Percentiles rank a stretch among this genome's conserved stretches.
Evolutionary conservation across 2,329 filamentous ascomycete species (phyloP).

Genomic region (Cladophialophora bantiana): DNA sequence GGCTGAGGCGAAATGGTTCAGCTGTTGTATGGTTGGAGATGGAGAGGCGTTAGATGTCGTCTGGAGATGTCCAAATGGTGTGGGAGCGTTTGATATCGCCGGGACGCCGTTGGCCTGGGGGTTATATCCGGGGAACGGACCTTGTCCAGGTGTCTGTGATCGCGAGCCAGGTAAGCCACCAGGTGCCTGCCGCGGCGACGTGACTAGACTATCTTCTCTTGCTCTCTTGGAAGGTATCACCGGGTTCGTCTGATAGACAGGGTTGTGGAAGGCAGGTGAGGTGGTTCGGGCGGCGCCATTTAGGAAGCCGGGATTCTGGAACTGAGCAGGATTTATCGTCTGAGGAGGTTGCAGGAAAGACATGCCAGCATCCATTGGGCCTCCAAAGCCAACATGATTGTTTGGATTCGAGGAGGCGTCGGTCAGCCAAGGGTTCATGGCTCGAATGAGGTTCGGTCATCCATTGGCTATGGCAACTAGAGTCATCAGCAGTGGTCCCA

Average conservation of each 20-base stretch:
- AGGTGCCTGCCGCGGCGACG: conserved; percentile 78
- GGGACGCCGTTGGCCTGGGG: conserved; percentile 67
- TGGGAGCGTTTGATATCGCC: conserved; percentile 67
- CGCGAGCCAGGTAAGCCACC: conserved; percentile 80
- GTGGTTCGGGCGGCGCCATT: conserved; percentile 85
- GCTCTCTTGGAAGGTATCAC: conserved; percentile 90
- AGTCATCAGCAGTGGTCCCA: conserved; percentile 42
- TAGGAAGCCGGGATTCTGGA: conserved; percentile 68
- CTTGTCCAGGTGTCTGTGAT: conserved; percentile 88
- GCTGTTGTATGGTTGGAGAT: conserved; percentile 83
- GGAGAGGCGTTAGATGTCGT: conserved; percentile 85
- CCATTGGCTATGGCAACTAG: conserved; percentile 51
- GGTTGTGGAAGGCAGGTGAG: conserved; percentile 78
- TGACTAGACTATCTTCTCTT: conserved; percentile 81
- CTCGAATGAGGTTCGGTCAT: conserved; percentile 53
- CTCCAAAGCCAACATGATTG: conserved; percentile 58
- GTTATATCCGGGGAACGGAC: conserved; percentile 74
- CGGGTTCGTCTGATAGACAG: conserved; percentile 81
- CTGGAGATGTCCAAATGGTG: conserved; percentile 81
- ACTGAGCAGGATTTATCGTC: conserved; percentile 59
- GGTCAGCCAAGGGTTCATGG: conserved; percentile 61
- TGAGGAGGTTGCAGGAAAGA: conserved; percentile 57
- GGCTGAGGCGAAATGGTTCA: conserved; percentile 70
- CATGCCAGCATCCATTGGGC: conserved; percentile 55
- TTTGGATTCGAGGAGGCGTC: conserved; percentile 57